Evolutionary conservation across 495 filamentous ascomycete genomes (phyloP).

Genomic region (Xylaria sp.): DNA sequence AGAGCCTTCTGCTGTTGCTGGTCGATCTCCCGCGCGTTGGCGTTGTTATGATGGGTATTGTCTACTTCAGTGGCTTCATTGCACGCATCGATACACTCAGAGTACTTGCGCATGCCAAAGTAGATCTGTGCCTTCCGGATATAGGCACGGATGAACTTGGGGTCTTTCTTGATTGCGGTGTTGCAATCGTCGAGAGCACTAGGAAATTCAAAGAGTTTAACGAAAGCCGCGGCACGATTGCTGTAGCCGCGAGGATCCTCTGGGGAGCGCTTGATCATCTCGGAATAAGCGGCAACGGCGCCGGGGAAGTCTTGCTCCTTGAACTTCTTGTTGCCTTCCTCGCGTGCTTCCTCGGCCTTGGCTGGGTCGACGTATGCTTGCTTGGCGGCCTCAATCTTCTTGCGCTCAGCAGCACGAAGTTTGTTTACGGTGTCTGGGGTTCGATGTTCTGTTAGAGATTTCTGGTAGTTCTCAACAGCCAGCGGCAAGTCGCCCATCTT

Average conservation of each 20-base stretch:
- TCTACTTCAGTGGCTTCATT: constrained; percentile 81
- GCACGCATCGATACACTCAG: constrained; percentile 88
- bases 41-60: constrained; percentile 65
- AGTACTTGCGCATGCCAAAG: constrained; percentile 97
- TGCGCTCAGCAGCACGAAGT: constrained; percentile 91
- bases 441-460: constrained; percentile 93
- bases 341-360: constrained; percentile 94
- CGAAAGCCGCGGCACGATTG: constrained; percentile 95
- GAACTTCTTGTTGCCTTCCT: constrained; percentile 94
- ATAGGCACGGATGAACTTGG: constrained; percentile 93
- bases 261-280: constrained; percentile 97
- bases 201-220: constrained; percentile 96
- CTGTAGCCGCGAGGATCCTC: constrained; percentile 93
- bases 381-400: constrained; percentile 77
- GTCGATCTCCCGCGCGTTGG: constrained; percentile 88
- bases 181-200: constrained; percentile 93
- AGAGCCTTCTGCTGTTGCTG: constrained; percentile 95
- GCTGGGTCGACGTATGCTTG: constrained; percentile 85
- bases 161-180: constrained; percentile 85
- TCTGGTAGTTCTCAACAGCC: constrained; percentile 91
- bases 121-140: constrained; percentile 92
- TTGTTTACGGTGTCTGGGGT: constrained; percentile 93
- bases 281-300: constrained; percentile 91
- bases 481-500: constrained; percentile 80
- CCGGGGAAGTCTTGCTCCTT: constrained; percentile 96